Evolutionary conservation across 2,329 filamentous ascomycete species (phyloP), one percentile per base, ranked within the genome.

Genomic region (Byssothecium circinans): DNA sequence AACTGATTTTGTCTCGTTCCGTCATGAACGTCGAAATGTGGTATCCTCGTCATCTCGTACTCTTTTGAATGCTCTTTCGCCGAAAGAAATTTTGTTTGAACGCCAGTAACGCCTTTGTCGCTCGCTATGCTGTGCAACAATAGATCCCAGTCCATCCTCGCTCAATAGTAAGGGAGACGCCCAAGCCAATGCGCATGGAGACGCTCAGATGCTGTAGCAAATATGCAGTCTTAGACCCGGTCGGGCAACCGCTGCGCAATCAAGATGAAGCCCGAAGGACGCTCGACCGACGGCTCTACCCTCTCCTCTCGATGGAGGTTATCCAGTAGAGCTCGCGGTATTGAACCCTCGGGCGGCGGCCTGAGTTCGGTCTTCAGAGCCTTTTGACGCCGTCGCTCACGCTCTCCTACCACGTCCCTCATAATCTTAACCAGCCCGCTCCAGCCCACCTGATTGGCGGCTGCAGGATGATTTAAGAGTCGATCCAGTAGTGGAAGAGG

Each of bases 401-500:
- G 74, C 61, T 78, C 75, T 6, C 63, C 65, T 18, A 77, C 58
- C 8, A 75, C 70, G 29, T 70, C 65, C 14, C 67, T 71, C 65
- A 75, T 70, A 43, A 75, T 61, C 32, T 66, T 69, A 4, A 59
- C 64, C n/a, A 73, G 65, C 2, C 67, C 71, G 18, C 65, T 58
- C 53, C 61, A 66, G 12, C 74, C 73, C 15, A 77, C 58, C 27
- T 70, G 70, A 15, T 63, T 69, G 34, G 80, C 81, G 8, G 84
- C 75, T 20, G 76, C 76, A 11, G 75, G 76, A 41, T 83, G 82
- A 57, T 87, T 85, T 27, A 91, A 75, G 1, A 89, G 70, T 49
- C 78, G 77, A 67, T 87, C 85, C 19, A 91, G 74, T 22, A 85
- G 74, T 12, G 79, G 74, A 56, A 87, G 88, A 0, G 88, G 88